Base-by-base conservation (phyloP, 2,329 filamentous ascomycete genomes). In the Chaetoscypha palmicola region DNA sequence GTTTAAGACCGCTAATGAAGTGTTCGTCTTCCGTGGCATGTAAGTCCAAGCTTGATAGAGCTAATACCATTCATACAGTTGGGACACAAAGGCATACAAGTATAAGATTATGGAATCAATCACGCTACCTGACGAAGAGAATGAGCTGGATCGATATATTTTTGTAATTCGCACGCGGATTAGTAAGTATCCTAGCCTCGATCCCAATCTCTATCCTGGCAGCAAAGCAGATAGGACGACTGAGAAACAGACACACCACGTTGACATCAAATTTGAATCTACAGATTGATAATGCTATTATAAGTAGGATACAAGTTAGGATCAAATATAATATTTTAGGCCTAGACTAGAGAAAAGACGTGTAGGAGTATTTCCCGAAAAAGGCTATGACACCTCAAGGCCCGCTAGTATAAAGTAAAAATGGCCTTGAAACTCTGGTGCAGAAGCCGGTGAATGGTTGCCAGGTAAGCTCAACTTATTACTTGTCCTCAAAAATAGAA, bases 1-100 rank as follows among this genome's bases (percentile, higher is more conserved):
- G n/a, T 55, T 53, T 28, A 55, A 55, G 38, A 46, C 10, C 3
- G 42, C 52, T 24, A 48, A 49, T 45, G 41, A 56, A 46, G 34
- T 56, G 39, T 56, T 39, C 11, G 44, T 51, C 33, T 51, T 37
- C 32, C 4, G 11, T 14, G 10, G n/a, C 2, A 23, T 44, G 10
- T 19, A 42, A 16, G 21, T 33, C 9, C 22, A 41, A 39, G 8
- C 10, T 42, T 31, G 11, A n/a, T 39, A 31, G 32, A 41, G 41
- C 40, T 47, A 43, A 46, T 40, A 41, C 1, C 19, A 23, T 1
- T 33, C 5, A 47, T 49, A 43, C 23, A 56, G 50, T 19, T 56
- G 22, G 50, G 47, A 54, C 36, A 44, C 24, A 41, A 51, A 57
- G 37, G 53, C 43, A 38, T 41, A 41, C 20, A 41, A 41, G 16